Base-by-base conservation (phyloP, 257 asterid genomes). In the Linderniella brevidens region DNA sequence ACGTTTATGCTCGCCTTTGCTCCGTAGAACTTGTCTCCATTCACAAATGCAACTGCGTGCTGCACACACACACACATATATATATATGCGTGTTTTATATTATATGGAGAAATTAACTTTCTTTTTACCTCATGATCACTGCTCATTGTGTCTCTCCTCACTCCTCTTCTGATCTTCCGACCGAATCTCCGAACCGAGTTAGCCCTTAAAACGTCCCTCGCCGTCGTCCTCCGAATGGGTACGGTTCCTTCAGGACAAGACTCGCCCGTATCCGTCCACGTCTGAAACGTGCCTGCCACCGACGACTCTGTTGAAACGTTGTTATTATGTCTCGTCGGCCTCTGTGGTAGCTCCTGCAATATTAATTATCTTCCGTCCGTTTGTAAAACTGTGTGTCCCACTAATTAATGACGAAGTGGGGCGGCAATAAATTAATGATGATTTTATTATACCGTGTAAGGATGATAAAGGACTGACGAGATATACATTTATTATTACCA, bases 41-140 rank as follows among this genome's bases (percentile, higher is more conserved):
- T 82, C 37, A 82, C 93, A 63, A 79, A 86, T 20, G 93, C 92
- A 48, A 86, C 97, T 46, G 94, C 97, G 49, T 86, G 97, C 97
- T 86, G 75, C 52, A 45, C 1, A 37, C 1, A 10, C n/a, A n/a
- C n/a, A n/a, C 32, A 3, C 32, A 25, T 25, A 25, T 25, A 25
- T 3, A 25, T 25, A 6, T 25, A 6, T 25, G 4, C 3, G 6
- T 25, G 3, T 25, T 25, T 25, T 2, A 25, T 6, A 25, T n/a
- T n/a, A n/a, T n/a, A n/a, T n/a, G n/a, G n/a, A n/a, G n/a, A n/a
- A n/a, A n/a, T n/a, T n/a, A n/a, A n/a, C n/a, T n/a, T n/a, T n/a
- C n/a, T n/a, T n/a, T n/a, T 25, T 25, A 86, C 97, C 92, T 87
- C 97, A 50, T 87, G 97, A 47, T 86, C 92, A 41, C 70, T 74